Conservation (phyloP, 345 rosid species). For the Eucalyptus curtisii region DNA sequence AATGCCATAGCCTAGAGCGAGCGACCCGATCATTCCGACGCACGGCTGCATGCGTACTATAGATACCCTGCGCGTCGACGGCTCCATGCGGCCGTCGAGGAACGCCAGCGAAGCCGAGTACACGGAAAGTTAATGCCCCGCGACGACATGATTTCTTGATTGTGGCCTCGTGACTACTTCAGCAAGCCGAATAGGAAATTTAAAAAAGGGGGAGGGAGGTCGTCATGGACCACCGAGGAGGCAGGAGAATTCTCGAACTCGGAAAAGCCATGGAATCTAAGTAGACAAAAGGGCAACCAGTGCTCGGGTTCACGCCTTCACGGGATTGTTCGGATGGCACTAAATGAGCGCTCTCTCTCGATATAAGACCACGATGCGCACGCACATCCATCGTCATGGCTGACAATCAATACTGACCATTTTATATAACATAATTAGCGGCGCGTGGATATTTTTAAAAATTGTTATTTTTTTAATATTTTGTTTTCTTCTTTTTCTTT, state of each 20-base stretch:
- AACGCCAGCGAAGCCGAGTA: background rate
- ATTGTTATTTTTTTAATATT: no score
- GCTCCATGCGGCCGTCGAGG: background rate
- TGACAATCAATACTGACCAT: fast-evolving
- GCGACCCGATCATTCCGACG: background rate
- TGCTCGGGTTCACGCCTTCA: background rate
- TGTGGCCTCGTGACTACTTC: background rate
- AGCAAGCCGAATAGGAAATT: background rate
- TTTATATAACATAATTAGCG: fast-evolving
- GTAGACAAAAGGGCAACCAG: background rate
- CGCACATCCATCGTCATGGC: background rate
- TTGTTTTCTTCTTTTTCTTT: no score
- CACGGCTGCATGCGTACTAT: background rate
- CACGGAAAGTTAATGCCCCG: background rate
- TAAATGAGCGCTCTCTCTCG: background rate
- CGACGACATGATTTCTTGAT: background rate
- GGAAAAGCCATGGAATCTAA: background rate
- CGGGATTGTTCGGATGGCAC: background rate
- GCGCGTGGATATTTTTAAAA: fast-evolving
- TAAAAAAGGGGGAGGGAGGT: background rate
- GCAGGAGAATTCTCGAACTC: background rate
- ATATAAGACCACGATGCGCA: background rate
- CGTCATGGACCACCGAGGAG: background rate
- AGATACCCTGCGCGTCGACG: background rate
- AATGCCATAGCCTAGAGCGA: background rate